phyloP scores from a whole-genome alignment of 192 early-diverging fungal species.

The Borealophlyctis nickersoniae region DNA sequence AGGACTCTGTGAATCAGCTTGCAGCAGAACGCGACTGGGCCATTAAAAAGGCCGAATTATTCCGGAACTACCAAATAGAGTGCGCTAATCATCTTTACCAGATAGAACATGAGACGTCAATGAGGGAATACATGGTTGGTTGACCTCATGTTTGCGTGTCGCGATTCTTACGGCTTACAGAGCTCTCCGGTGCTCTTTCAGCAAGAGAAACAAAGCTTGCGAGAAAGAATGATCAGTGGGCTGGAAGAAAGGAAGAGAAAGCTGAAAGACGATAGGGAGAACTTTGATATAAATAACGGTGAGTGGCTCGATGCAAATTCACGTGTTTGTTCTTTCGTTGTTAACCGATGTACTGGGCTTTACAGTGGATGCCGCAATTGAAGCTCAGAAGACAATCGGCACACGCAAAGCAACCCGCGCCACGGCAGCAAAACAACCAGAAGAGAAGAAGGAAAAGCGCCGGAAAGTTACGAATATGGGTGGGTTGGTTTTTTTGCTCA shows the following conservation, averaged over 20 bases:
- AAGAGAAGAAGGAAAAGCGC: constrained; percentile 38
- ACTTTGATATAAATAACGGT: constrained; percentile 70
- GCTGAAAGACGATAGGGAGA: constrained; percentile 81
- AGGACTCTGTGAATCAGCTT: constrained; percentile 59
- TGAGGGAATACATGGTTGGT: constrained; percentile 65
- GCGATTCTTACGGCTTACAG: no score
- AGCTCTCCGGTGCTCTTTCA: no score
- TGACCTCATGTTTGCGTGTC: no score
- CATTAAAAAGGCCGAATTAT: constrained; percentile 54
- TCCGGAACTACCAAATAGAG: constrained; percentile 68
- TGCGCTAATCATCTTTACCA: constrained; percentile 63
- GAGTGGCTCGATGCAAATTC: neutral
- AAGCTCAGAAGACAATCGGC: constrained; percentile 34
- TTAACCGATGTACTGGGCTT: neutral
- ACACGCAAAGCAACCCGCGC: constrained; percentile 44
- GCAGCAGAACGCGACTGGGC: constrained; percentile 54
- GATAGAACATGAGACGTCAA: constrained; percentile 56
- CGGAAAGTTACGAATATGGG: constrained; percentile 25
- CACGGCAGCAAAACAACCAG: constrained; percentile 37
- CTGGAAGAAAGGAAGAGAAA: constrained; percentile 76
- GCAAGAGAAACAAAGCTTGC: constrained; percentile 54
- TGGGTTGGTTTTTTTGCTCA: constrained; percentile 7
- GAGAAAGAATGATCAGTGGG: constrained; percentile 69
- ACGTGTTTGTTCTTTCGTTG: neutral
- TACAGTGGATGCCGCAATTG: constrained; percentile 28